A percentile compares a stretch with the other conserved stretches of the same genome.
Evolutionary conservation across 306 rosid genomes (phyloP).

Genomic region (Cicer yamashitae): DNA sequence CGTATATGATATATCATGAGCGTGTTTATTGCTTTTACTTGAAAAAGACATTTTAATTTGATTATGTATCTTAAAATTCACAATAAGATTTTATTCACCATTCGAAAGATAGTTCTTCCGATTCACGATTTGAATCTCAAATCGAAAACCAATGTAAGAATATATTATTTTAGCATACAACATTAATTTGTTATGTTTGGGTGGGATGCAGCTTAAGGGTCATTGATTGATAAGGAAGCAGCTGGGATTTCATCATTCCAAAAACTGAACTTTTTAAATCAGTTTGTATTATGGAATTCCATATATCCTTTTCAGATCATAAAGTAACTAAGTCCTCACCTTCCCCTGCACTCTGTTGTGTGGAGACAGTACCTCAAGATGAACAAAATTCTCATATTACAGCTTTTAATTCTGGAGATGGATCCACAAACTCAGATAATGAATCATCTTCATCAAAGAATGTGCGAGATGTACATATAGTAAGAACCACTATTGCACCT

Average conservation of each 20-base stretch:
- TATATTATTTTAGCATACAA: constrained; percentile 12
- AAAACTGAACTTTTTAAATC: constrained; percentile 38
- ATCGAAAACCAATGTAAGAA: background rate
- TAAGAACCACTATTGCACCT: constrained; percentile 53
- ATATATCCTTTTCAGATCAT: constrained; percentile 42
- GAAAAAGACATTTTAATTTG: background rate
- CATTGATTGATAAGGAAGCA: constrained; percentile 29
- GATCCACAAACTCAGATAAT: constrained; percentile 39
- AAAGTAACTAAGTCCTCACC: constrained; percentile 64
- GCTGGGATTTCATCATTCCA: constrained; percentile 46
- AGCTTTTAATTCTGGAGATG: constrained; percentile 57
- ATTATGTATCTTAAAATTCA: background rate
- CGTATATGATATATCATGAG: background rate
- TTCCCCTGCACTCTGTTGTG: constrained; percentile 61
- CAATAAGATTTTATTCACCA: background rate
- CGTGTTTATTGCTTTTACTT: background rate
- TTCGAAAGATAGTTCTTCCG: background rate
- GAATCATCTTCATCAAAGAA: constrained; percentile 56
- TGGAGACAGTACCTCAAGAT: constrained; percentile 58
- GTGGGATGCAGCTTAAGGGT: constrained; percentile 48
- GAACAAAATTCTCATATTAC: constrained; percentile 61
- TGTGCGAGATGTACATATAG: constrained; percentile 74
- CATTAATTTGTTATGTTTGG: constrained; percentile 4
- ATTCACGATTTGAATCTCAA: background rate
- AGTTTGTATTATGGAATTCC: constrained; percentile 32